Evolutionary conservation across 257 asterid species (phyloP).

Genomic region (Solanum tarapatanum): DNA sequence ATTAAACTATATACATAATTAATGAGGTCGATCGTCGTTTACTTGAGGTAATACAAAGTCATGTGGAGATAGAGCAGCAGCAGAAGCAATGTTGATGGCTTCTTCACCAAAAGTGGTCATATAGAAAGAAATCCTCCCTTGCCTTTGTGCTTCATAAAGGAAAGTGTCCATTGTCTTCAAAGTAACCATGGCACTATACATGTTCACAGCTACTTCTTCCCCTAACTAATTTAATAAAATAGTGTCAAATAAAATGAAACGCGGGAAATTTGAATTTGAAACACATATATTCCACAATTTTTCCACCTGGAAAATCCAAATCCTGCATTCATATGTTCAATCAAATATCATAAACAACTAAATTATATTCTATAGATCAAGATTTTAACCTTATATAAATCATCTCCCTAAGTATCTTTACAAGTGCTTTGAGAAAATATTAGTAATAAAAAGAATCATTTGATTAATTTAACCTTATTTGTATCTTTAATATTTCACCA

Average conservation of each 20-base stretch:
- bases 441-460: no score
- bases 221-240: conserved; percentile 19
- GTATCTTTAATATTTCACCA: no score
- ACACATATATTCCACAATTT: background rate
- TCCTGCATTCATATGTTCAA: conserved; percentile 21
- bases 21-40: background rate
- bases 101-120: conserved; percentile 76
- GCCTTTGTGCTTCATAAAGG: conserved; percentile 84
- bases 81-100: conserved; percentile 75
- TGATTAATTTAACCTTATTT: no score
- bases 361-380: background rate
- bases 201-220: conserved; percentile 56
- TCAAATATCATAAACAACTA: background rate
- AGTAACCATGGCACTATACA: conserved; percentile 62
- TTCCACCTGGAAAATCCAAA: conserved; percentile 83
- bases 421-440: no score
- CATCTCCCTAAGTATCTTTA: no score
- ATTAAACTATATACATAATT: background rate
- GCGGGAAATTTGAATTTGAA: background rate
- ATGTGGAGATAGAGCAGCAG: conserved; percentile 70
- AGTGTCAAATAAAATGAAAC: background rate
- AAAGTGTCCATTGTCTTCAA: conserved; percentile 63
- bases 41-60: conserved; percentile 43
- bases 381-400: background rate
- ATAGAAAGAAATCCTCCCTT: conserved; percentile 80